phyloP scores from a whole-genome alignment of 78 protist species.

The Chrysochromulina parva region DNA sequence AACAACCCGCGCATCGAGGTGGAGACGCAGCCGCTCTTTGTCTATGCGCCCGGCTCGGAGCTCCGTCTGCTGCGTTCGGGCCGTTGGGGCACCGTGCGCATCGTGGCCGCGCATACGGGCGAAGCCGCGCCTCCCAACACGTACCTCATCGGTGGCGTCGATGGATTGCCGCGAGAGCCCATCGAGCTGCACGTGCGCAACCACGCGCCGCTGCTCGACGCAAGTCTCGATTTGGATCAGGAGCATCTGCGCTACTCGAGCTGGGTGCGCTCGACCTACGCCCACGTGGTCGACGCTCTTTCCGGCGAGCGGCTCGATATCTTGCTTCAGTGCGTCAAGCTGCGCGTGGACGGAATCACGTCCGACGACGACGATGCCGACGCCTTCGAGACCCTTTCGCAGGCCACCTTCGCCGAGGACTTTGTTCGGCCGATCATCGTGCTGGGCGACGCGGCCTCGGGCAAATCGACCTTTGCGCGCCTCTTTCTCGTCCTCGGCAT shows the following conservation, averaged over 20 bases:
- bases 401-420: neutral
- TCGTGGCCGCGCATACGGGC: too few relatives aligned
- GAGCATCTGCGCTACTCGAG: neutral
- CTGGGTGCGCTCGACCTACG: neutral
- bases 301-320: neutral
- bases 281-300: neutral
- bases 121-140: too few relatives aligned
- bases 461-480: neutral
- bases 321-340: neutral
- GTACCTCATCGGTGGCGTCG: too few relatives aligned
- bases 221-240: neutral
- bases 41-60: neutral
- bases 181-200: neutral
- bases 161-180: neutral
- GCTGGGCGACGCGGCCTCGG: neutral
- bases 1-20: neutral
- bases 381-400: neutral
- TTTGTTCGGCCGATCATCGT: neutral
- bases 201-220: conserved; percentile 3
- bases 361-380: neutral
- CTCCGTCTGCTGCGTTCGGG: neutral
- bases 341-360: neutral
- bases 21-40: neutral
- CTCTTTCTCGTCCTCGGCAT: neutral
- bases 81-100: neutral